phyloP scores from a whole-genome alignment of 2,329 filamentous ascomycete genomes.

The Sclerotiophoma versabilis region DNA sequence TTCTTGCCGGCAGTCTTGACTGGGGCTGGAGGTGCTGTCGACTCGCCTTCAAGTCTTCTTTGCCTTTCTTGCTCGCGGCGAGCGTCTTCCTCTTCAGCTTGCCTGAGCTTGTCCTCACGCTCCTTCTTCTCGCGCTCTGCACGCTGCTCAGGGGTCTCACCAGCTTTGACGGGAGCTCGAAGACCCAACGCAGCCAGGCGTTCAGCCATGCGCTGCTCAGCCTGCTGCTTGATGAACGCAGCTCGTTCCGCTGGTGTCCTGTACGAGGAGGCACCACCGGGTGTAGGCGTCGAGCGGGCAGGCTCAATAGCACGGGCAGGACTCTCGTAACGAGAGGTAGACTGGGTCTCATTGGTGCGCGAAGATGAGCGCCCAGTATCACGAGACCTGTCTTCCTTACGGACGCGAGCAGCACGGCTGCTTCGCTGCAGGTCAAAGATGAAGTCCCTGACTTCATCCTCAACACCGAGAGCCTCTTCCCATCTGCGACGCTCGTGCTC shows the following conservation, averaged over 20 bases:
- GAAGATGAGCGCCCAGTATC: constrained; percentile 50
- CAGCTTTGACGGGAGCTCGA: constrained; percentile 78
- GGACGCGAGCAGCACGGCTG: constrained; percentile 76
- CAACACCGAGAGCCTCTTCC: constrained; percentile 95
- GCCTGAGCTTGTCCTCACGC: constrained; percentile 81
- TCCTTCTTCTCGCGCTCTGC: constrained; percentile 88
- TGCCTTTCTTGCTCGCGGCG: constrained; percentile 88
- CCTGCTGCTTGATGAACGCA: constrained; percentile 95
- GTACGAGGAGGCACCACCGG: constrained; percentile 73
- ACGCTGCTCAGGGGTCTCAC: constrained; percentile 82
- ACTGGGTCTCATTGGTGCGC: constrained; percentile 48
- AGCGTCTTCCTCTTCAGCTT: constrained; percentile 93
- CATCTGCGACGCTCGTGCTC: constrained; percentile 93
- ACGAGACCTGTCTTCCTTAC: constrained; percentile 59
- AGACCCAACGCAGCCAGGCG: constrained; percentile 91
- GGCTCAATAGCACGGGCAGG: constrained; percentile 55
- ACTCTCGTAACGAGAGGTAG: constrained; percentile 58
- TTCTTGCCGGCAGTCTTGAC: constrained; percentile 53
- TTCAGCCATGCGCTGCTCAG: constrained; percentile 96
- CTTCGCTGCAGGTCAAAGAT: constrained; percentile 94
- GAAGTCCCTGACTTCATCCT: constrained; percentile 96
- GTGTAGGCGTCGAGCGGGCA: constrained; percentile 61
- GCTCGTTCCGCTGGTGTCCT: constrained; percentile 93
- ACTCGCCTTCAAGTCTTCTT: constrained; percentile 80
- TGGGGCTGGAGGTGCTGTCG: constrained; percentile 65